Evolutionary conservation across 768 basidiomycete species (phyloP).

Genomic region (Polyporus arcularius): DNA sequence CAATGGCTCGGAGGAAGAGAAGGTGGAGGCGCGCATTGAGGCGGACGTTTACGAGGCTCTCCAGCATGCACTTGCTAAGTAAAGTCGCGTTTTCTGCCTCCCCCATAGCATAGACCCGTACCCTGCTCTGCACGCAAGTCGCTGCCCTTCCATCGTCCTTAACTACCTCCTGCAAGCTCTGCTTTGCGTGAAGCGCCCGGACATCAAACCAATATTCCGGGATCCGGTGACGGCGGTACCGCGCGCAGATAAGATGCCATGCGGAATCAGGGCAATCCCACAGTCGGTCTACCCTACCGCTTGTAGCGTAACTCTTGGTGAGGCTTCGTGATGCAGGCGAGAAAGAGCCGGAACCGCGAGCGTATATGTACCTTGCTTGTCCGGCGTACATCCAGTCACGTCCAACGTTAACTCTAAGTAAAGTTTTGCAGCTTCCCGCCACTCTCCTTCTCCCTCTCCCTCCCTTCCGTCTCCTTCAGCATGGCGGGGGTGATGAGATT

Average conservation of each 20-base stretch:
- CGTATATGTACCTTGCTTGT: too few species aligned
- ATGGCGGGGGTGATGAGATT: neutral
- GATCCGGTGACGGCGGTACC: too few species aligned
- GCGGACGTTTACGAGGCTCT: constrained; percentile 96
- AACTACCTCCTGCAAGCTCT: neutral
- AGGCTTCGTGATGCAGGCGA: too few species aligned
- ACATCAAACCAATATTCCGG: too few species aligned
- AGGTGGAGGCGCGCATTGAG: constrained; percentile 91
- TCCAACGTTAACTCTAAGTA: too few species aligned
- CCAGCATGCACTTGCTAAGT: constrained; percentile 76
- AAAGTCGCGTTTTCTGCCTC: constrained; percentile 16
- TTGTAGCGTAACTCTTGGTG: too few species aligned
- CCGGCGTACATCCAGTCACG: too few species aligned
- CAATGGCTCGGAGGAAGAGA: constrained; percentile 90
- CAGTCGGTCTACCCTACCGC: too few species aligned
- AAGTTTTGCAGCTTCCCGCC: neutral
- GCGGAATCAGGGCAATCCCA: too few species aligned
- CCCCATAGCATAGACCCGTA: constrained; percentile 14
- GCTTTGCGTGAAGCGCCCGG: neutral
- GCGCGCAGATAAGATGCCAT: too few species aligned
- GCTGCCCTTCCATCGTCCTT: neutral
- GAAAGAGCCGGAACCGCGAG: too few species aligned
- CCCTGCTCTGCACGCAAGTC: constrained; percentile 1
- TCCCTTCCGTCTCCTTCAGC: neutral
- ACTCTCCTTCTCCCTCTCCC: too few species aligned